Evolutionary conservation across 2,329 filamentous ascomycete genomes (phyloP).

Genomic region (Metarhizium anisopliae): DNA sequence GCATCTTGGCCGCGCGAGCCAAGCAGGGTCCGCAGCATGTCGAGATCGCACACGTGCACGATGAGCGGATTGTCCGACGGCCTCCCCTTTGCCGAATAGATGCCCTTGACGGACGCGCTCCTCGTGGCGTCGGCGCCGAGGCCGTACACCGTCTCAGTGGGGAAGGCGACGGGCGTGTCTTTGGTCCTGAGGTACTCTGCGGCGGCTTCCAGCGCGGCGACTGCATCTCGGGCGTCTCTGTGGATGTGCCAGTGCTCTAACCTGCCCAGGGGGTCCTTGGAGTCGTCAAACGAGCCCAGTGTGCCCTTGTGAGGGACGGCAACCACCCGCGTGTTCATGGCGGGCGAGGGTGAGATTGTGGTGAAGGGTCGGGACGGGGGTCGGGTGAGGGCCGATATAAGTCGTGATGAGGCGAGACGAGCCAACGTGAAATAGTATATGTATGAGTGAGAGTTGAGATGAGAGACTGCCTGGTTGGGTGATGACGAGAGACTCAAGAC

Average conservation of each 20-base stretch:
- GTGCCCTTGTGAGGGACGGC: slow-evolving; percentile 21
- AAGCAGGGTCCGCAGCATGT: slow-evolving; percentile 62
- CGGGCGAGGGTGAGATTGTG: slow-evolving; percentile 3
- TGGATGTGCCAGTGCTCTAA: slow-evolving; percentile 35
- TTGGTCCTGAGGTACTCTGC: slow-evolving; percentile 56
- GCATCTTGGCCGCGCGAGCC: slow-evolving; percentile 20
- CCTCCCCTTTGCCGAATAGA: slow-evolving; percentile 82
- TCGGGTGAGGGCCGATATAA: slow-evolving; percentile 15
- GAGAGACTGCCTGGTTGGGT: background rate
- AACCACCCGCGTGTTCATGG: slow-evolving; percentile 33
- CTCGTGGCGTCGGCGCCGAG: slow-evolving; percentile 92
- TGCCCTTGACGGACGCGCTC: slow-evolving; percentile 75
- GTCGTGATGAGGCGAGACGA: slow-evolving; percentile 11
- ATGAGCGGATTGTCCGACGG: slow-evolving; percentile 95
- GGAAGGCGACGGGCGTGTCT: slow-evolving; percentile 80
- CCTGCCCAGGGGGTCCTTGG: slow-evolving; percentile 16
- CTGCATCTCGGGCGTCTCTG: slow-evolving; percentile 18
- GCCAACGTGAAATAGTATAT: background rate
- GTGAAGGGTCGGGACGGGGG: background rate
- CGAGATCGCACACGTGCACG: slow-evolving; percentile 75
- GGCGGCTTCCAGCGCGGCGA: slow-evolving; percentile 48
- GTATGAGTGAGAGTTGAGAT: background rate
- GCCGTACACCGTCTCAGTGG: slow-evolving; percentile 96
- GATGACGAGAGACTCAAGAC: background rate
- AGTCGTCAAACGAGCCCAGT: slow-evolving; percentile 25